Base-by-base conservation (phyloP, 495 filamentous ascomycete species). In the Entonaema liquescens region DNA sequence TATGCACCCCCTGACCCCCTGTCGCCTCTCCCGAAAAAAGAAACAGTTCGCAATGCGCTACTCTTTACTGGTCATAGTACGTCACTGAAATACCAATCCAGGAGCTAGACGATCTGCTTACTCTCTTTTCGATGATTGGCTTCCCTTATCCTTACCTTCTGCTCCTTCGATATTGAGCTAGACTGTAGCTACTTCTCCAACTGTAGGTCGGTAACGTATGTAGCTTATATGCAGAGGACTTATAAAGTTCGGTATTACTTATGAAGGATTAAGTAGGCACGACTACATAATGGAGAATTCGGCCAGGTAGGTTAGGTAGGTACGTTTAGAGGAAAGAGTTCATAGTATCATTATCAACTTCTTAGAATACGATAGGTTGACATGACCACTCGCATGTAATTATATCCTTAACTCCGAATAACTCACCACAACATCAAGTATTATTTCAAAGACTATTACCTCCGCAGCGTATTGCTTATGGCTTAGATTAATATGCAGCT, bases 31-130 rank as follows among this genome's bases (percentile, higher is more conserved):
- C 57, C 52, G 40, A 21, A 28, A 61, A 52, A 33, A 53, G 17
- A 53, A 38, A 28, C 36, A 17, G 68, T 50, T 71, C 50, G 66
- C 57, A 66, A 71, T 44, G 19, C 25, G 54, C 49, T 17, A 13
- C 26, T 23, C 40, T 36, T 67, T 62, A 68, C 29, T 72, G 55
- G n/a, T n/a, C n/a, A n/a, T n/a, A n/a, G 59, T 38, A 31, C 28
- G 28, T 44, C 21, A 55, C 42, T 42, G 26, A 21, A 15, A 8
- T 59, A 21, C 21, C 33, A 35, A 54, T 49, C 56, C 54, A 44
- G 1, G 28, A 36, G 13, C 59, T 47, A n/a, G 13, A 33, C 33
- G 9, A 54, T 57, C 8, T 54, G 1, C 67, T 64, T 59, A 58
- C 36, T 52, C 40, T 19, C 44, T 59, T 60, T 28, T 26, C n/a